Evolutionary conservation across 495 filamentous ascomycete species (phyloP).

Genomic region (Tuber borchii): DNA sequence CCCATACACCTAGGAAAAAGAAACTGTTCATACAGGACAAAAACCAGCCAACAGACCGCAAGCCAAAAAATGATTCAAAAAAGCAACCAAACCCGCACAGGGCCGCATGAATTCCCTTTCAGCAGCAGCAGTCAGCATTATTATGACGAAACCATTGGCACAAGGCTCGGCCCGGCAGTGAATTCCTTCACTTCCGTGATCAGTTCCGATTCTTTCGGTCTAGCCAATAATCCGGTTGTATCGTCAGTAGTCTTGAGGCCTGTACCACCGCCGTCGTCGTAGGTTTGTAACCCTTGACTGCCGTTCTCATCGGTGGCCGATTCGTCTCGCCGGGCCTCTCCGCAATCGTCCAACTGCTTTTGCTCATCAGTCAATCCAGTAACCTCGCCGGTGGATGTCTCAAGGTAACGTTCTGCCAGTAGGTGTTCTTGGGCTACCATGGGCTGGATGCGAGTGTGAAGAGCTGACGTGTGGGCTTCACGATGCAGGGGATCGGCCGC

Average conservation of each 20-base stretch:
- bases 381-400: slow-evolving; percentile 16
- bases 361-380: slow-evolving; percentile 31
- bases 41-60: neutral
- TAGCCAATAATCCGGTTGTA: neutral
- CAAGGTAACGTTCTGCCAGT: slow-evolving; percentile 28
- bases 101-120: neutral
- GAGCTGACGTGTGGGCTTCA: slow-evolving; percentile 22
- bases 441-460: slow-evolving; percentile 27
- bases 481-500: slow-evolving; percentile 15
- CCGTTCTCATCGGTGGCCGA: neutral
- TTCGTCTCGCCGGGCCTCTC: slow-evolving; percentile 19
- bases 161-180: neutral
- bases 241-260: neutral
- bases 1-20: neutral
- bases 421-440: slow-evolving; percentile 15
- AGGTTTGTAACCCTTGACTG: neutral
- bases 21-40: neutral
- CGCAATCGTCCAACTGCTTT: slow-evolving; percentile 18
- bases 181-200: neutral
- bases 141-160: neutral
- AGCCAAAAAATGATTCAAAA: neutral
- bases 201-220: neutral
- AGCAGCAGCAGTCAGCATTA: neutral
- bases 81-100: neutral
- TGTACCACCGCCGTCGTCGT: neutral